Percentiles rank a stretch among this genome's conserved stretches.
Conservation (phyloP, 2,329 filamentous ascomycete genomes). For the Emmonsia crescens region DNA sequence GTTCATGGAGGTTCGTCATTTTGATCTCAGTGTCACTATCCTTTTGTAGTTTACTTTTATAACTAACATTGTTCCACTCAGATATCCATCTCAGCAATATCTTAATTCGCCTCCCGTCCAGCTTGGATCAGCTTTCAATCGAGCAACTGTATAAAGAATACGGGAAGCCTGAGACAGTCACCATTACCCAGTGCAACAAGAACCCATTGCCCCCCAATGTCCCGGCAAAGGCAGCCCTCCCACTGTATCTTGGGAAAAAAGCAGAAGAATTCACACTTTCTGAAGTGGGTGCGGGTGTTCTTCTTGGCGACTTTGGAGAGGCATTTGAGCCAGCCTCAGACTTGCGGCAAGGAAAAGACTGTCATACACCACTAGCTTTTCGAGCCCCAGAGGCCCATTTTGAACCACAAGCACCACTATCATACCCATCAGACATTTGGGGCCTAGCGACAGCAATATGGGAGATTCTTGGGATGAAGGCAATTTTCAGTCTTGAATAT, state of each 20-base stretch:
- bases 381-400: constrained; percentile 17
- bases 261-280: constrained; percentile 19
- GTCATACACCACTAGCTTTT: constrained; percentile 13
- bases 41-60: too few species aligned
- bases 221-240: constrained; percentile 19
- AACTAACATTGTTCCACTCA: constrained; percentile 8
- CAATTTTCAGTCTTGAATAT: constrained; percentile 10
- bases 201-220: constrained; percentile 18
- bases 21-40: background rate
- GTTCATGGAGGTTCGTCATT: constrained; percentile 12
- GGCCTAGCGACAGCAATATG: constrained; percentile 17
- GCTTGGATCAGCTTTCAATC: constrained; percentile 21
- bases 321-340: constrained; percentile 15
- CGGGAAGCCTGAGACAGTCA: constrained; percentile 19
- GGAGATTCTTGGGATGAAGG: constrained; percentile 18
- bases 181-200: constrained; percentile 18
- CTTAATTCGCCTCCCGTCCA: constrained; percentile 16
- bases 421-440: constrained; percentile 18
- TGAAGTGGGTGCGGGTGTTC: constrained; percentile 19
- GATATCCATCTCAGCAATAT: constrained; percentile 24
- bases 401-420: constrained; percentile 10
- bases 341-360: constrained; percentile 12
- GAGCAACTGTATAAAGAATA: constrained; percentile 23
- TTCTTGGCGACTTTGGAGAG: constrained; percentile 29
- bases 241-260: constrained; percentile 21